These are phyloP conservation scores for Pugionium dolabratum DNA, from an alignment of 345 rosid genomes.

Conservation along the genomic window DNA sequence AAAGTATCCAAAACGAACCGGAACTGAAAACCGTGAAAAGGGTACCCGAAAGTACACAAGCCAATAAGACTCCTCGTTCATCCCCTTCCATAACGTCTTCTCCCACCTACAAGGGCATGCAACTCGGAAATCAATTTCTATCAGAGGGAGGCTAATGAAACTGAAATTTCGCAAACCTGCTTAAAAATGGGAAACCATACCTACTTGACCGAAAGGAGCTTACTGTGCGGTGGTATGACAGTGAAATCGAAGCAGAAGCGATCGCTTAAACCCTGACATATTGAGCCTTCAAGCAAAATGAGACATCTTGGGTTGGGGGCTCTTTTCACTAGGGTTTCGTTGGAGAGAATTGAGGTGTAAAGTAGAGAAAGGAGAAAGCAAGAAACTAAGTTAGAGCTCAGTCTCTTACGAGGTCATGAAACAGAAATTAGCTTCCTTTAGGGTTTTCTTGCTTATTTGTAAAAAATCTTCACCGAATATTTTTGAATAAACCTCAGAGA, in stretches of 20 bases:
- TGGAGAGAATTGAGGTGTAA: slow-evolving; percentile 38
- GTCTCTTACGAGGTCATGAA: slow-evolving; percentile 5
- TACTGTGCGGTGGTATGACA: slow-evolving; percentile 55
- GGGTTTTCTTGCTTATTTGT: slow-evolving; percentile 35
- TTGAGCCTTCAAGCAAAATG: slow-evolving; percentile 33
- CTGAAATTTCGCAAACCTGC: slow-evolving; percentile 22
- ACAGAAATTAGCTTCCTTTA: slow-evolving; percentile 29
- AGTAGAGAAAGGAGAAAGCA: neutral
- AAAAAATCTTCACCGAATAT: slow-evolving; percentile 8
- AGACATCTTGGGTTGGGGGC: slow-evolving; percentile 34
- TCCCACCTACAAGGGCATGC: slow-evolving; percentile 52
- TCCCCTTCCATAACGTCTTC: slow-evolving; percentile 83
- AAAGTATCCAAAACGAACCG: slow-evolving; percentile 79
- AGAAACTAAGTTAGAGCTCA: slow-evolving; percentile 42
- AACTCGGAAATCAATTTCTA: slow-evolving; percentile 14
- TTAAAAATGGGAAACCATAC: slow-evolving; percentile 39
- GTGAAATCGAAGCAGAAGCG: slow-evolving; percentile 47
- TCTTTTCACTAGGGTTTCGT: slow-evolving; percentile 37
- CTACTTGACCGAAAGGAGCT: slow-evolving; percentile 50
- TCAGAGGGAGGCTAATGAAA: slow-evolving; percentile 19
- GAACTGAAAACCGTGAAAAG: slow-evolving; percentile 73
- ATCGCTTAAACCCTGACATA: slow-evolving; percentile 3
- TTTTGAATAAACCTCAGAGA: slow-evolving; percentile 52
- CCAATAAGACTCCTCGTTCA: slow-evolving; percentile 58
- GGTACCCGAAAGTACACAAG: slow-evolving; percentile 84